Percentiles rank a stretch among this genome's conserved stretches.
Evolutionary conservation across 495 filamentous ascomycete genomes (phyloP).

Genomic region (Annulohypoxylon bovei): DNA sequence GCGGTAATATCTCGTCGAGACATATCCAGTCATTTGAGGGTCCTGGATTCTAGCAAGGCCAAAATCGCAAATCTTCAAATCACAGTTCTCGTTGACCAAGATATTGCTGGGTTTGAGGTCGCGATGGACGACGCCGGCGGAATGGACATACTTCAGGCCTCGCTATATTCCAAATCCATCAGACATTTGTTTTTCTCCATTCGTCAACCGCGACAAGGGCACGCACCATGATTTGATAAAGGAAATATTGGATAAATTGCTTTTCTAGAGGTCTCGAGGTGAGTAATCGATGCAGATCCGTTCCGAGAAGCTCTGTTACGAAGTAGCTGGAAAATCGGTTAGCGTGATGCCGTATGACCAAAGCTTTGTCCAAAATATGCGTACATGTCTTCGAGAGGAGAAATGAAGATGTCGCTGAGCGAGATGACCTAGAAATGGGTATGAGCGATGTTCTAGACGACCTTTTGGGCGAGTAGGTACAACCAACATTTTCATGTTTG

Average conservation of each 20-base stretch:
- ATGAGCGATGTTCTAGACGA: constrained; percentile 6
- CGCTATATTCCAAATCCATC: constrained; percentile 64
- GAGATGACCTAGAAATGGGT: constrained; percentile 80
- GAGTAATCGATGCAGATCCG: constrained; percentile 93
- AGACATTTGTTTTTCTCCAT: constrained; percentile 10
- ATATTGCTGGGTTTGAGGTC: constrained; percentile 99
- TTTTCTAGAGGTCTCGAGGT: constrained; percentile 97
- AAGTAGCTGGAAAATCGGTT: constrained; percentile 75
- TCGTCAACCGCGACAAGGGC: neutral
- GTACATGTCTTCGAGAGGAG: constrained; percentile 97
- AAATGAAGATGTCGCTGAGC: constrained; percentile 99
- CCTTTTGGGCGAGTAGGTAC: constrained; percentile 16
- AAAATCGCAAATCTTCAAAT: constrained; percentile 99
- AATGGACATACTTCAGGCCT: constrained; percentile 98
- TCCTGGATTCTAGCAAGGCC: constrained; percentile 97
- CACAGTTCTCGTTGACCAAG: constrained; percentile 98
- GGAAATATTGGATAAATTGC: constrained; percentile 99
- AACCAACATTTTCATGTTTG: constrained; percentile 90
- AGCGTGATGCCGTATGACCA: constrained; percentile 26
- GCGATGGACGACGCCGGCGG: constrained; percentile 95
- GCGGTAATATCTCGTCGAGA: constrained; percentile 97
- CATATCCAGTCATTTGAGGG: constrained; percentile 99
- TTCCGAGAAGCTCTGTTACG: constrained; percentile 96
- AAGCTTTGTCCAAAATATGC: constrained; percentile 33
- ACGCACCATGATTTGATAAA: constrained; percentile 96